Conservation (phyloP, 2,329 filamentous ascomycete species). For the Fusarium sarcochroum region DNA sequence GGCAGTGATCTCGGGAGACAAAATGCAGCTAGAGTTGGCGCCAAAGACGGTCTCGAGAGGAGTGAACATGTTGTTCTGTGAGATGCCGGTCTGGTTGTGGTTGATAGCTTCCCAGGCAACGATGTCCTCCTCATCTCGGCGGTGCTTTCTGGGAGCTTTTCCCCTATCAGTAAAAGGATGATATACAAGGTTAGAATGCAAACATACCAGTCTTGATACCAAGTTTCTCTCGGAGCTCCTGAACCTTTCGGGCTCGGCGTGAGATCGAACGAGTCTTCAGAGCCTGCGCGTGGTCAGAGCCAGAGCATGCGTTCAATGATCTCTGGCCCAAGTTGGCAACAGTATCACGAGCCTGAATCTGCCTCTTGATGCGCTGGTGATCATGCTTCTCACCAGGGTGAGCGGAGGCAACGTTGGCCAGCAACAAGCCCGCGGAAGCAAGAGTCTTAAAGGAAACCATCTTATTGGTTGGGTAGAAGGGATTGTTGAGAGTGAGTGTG, state of each 20-base stretch:
- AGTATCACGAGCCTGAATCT: conserved; percentile 9
- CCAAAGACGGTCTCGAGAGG: conserved; percentile 12
- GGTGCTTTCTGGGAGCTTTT: conserved; percentile 10
- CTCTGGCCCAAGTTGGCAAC: conserved; percentile 9
- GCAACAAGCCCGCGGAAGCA: background rate
- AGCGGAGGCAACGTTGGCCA: background rate
- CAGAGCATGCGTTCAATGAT: conserved; percentile 3
- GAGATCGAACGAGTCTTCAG: conserved; percentile 11
- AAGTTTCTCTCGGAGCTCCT: conserved; percentile 12
- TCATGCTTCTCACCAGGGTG: conserved; percentile 22
- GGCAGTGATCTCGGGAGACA: background rate
- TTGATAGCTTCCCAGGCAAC: conserved; percentile 14
- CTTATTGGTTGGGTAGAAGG: background rate
- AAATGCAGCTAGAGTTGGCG: conserved; percentile 21
- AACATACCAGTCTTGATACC: conserved; percentile 12
- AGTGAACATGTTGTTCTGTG: conserved; percentile 1
- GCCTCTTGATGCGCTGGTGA: conserved; percentile 18
- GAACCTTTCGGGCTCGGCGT: conserved; percentile 8
- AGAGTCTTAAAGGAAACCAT: conserved; percentile 16
- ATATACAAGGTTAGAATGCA: accelerated
- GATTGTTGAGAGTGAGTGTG: background rate
- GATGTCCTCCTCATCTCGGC: conserved; percentile 8
- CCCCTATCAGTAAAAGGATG: accelerated
- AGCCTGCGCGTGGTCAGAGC: background rate
- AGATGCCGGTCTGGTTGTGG: conserved; percentile 13